Conservation (phyloP, 805 yeast species). For the Yamadazyma kitorensis region DNA sequence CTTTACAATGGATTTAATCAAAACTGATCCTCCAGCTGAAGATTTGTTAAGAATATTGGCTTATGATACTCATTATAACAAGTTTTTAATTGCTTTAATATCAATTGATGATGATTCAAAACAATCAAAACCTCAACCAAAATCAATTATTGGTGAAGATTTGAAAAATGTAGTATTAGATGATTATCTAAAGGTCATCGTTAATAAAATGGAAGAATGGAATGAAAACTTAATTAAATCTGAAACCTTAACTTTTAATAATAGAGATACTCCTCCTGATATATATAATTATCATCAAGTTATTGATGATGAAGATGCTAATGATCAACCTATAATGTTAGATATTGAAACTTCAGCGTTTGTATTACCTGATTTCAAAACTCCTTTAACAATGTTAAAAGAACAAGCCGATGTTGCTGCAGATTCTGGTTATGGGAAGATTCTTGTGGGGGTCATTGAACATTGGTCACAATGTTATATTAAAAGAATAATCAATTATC, state of each 20-base stretch:
- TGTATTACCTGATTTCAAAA: constrained; percentile 74
- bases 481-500: constrained; percentile 64
- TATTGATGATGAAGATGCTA: constrained; percentile 37
- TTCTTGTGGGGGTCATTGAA: constrained; percentile 73
- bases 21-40: constrained; percentile 76
- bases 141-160: constrained; percentile 65
- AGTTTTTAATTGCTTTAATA: constrained; percentile 29
- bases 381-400: constrained; percentile 77
- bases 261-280: constrained; percentile 73
- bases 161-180: constrained; percentile 69
- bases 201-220: constrained; percentile 83
- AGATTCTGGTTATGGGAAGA: constrained; percentile 76
- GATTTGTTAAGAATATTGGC: constrained; percentile 70
- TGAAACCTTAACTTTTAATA: constrained; percentile 62
- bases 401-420: constrained; percentile 89
- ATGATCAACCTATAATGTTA: constrained; percentile 28
- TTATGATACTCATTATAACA: constrained; percentile 65
- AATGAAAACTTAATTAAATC: constrained; percentile 62
- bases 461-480: constrained; percentile 63
- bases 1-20: constrained; percentile 61
- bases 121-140: constrained; percentile 33
- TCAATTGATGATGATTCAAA: constrained; percentile 15
- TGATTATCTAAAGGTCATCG: constrained; percentile 73
- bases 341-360: constrained; percentile 45
- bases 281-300: constrained; percentile 53